Base-by-base conservation (phyloP, 495 filamentous ascomycete genomes). In the Amphirosellinia nigrospora region DNA sequence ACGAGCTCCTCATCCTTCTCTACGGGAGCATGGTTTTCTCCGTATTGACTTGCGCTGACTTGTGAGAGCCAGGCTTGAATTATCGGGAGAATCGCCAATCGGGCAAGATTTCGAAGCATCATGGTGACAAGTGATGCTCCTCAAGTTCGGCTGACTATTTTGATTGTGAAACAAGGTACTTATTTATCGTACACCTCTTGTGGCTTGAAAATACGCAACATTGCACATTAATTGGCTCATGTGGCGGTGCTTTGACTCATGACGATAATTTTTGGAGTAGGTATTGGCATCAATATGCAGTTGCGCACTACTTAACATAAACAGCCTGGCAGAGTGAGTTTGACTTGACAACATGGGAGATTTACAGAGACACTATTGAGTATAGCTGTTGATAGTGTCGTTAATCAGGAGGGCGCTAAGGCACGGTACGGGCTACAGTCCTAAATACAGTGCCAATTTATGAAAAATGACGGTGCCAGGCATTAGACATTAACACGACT, bases 1-100 rank as follows among this genome's bases (percentile, higher is more conserved):
- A 78, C 74, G 2, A 75, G 48, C 1, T 73, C 76, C 36, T 75
- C 70, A 32, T 78, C 76, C 41, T 53, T 71, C 58, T 73, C 65
- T 2, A 77, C 70, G 2, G 71, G 66, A 23, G 61, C 34, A 30
- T 71, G 74, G 41, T 78, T 78, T 13, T 73, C 64, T 28, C 76
- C 76, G 39, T 78, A 78, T 19, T 73, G 71, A 21, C 62, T 71
- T 5, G 75, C 75, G 2, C 26, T 13, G 21, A 50, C 70, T 16
- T 64, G 39, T 6, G 26, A 23, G 28, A 64, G 34, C 68, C 46
- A 48, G 38, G 36, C 28, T 26, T 45, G 28, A 15, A 64, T 16
- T 26, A 28, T 16, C 9, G 1, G 28, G 10, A 63, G 28, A n/a
- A 38, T 34, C 21, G 60, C 38, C 59, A 64, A 46, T 39, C 32